phyloP scores from a whole-genome alignment of 148 eudicot genomes.

The Vaccinium vitisidaea region DNA sequence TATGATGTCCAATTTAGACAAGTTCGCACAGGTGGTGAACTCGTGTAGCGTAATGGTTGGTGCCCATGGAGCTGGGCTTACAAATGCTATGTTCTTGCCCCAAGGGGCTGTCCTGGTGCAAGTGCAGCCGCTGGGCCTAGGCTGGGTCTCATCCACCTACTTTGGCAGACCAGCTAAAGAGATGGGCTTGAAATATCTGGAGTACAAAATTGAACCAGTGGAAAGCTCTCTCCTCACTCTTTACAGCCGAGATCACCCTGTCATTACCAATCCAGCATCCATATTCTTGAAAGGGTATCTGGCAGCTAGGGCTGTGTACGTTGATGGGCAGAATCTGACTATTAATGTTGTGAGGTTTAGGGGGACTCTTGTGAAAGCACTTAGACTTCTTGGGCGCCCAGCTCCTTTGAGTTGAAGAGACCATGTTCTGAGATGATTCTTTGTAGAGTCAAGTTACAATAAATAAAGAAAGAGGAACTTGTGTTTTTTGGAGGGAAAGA shows the following conservation, averaged over 20 bases:
- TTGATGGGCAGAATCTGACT: slow-evolving; percentile 51
- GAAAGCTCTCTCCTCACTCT: slow-evolving; percentile 49
- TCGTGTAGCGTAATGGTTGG: slow-evolving; percentile 50
- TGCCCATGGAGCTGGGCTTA: slow-evolving; percentile 59
- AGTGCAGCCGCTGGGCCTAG: slow-evolving; percentile 43
- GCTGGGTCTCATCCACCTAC: slow-evolving; percentile 41
- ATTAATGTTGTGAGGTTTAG: slow-evolving; percentile 43
- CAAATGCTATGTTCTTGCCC: slow-evolving; percentile 49
- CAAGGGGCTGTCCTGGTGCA: slow-evolving; percentile 51
- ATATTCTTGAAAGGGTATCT: slow-evolving; percentile 14
- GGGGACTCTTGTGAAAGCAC: slow-evolving; percentile 45
- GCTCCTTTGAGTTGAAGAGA: neutral
- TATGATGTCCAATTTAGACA: slow-evolving; percentile 28
- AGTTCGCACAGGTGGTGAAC: slow-evolving; percentile 37
- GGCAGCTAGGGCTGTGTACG: slow-evolving; percentile 41
- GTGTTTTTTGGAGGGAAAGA: neutral
- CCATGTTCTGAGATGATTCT: neutral
- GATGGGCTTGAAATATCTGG: slow-evolving; percentile 50
- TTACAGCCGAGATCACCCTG: slow-evolving; percentile 43
- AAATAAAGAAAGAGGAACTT: neutral
- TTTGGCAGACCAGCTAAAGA: slow-evolving; percentile 39
- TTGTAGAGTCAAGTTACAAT: neutral
- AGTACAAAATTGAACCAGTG: slow-evolving; percentile 40
- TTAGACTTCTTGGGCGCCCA: slow-evolving; percentile 27
- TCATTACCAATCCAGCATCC: slow-evolving; percentile 36